phyloP scores from a whole-genome alignment of 176 grass and related monocot genomes.

The Hsuehochloa calcarea region DNA sequence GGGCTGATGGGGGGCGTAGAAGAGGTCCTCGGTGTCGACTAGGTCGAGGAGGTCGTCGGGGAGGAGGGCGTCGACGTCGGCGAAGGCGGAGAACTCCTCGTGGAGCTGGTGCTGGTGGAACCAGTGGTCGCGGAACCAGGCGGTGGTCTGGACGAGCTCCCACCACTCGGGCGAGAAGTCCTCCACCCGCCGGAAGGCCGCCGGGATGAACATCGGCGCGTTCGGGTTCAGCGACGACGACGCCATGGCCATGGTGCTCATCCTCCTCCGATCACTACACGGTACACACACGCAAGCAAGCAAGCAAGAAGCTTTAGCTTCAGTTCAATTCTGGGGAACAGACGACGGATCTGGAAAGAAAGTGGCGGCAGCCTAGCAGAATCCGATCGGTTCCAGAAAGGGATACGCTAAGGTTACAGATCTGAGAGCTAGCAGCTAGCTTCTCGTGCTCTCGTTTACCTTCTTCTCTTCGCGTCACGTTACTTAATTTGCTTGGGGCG shows the following conservation, averaged over 20 bases:
- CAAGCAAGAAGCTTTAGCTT: not conserved
- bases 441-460: not conserved
- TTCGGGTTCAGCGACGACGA: constrained; percentile 84
- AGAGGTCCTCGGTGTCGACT: constrained; percentile 44
- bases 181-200: constrained; percentile 78
- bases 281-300: not conserved
- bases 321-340: not conserved
- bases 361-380: not conserved
- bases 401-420: not conserved
- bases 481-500: not conserved
- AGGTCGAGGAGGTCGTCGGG: constrained; percentile 76
- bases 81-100: constrained; percentile 46
- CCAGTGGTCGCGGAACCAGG: constrained; percentile 97
- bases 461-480: not conserved
- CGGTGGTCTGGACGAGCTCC: constrained; percentile 88
- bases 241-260: constrained; percentile 36
- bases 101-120: constrained; percentile 69
- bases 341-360: not conserved
- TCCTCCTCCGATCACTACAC: constrained; percentile 2
- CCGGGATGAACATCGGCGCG: constrained; percentile 89
- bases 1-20: constrained; percentile 34
- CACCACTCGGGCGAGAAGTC: constrained; percentile 96
- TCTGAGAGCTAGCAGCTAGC: not conserved
- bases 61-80: constrained; percentile 53
- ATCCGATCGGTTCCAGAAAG: not conserved